Evolutionary conservation across 2,329 filamentous ascomycete species (phyloP), one percentile per base, ranked within the genome.

Genomic region (Colletotrichum sp.): DNA sequence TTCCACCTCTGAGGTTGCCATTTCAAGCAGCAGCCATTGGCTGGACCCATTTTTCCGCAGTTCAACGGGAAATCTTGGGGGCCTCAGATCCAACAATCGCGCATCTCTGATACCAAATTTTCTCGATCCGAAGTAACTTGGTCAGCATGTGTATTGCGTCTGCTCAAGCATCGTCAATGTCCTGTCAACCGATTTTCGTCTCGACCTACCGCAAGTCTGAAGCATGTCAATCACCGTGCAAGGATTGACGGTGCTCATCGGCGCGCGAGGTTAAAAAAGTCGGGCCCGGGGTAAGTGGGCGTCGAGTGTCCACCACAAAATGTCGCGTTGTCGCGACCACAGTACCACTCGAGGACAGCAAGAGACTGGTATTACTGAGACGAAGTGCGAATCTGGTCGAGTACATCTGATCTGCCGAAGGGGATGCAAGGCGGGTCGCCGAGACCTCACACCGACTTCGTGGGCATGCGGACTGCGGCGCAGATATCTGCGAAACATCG

Each of bases 211-310:
- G 48, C 67, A 68, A 73, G 70, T 63, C 60, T 68, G 73, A 75
- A 64, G 70, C 69, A 73, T 68, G 43, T 36, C n/a, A 60, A 59
- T 59, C 57, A 36, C 28, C 32, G 24, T 75, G 70, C 73, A 75
- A 75, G 73, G 73, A 75, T 75, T 75, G 70, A 73, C 73, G 70
- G 73, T 75, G 73, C 70, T 75, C 73, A 30, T 65, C 73, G 64
- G 70, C 64, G 70, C 73, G 67, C 64, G 70, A 75, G 69, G 63
- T 64, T 59, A 73, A 65, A 75, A 74, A 73, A 73, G 70, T 73
- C 70, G 73, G 73, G 70, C 73, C 73, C 57, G 64, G 61, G 64
- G 70, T 65, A 75, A 73, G 73, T 75, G 73, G 73, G 73, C 59
- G 60, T 73, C 64, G 55, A 75, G 73, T 75, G 73, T 75, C 73